Evolutionary conservation across 164 flowering plant species (phyloP).

Genomic region (Liriodendron chinense): DNA sequence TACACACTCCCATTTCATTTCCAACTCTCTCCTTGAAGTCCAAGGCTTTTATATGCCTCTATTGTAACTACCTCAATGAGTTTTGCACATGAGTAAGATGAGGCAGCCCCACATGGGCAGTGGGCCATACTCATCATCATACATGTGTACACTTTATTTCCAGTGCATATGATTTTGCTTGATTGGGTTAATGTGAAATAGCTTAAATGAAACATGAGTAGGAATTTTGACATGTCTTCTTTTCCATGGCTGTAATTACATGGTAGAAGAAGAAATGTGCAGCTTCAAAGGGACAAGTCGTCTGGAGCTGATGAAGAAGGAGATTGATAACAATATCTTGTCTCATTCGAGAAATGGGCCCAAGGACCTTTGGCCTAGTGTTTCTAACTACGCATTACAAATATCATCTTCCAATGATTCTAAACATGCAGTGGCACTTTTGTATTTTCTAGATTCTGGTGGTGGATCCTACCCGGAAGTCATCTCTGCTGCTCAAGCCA

Average conservation of each 20-base stretch:
- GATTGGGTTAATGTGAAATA: not conserved
- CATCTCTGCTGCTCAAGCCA: slow-evolving; percentile 72
- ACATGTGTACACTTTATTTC: no score
- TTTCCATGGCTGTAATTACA: not conserved
- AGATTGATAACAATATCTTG: slow-evolving; percentile 37
- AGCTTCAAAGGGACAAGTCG: slow-evolving; percentile 65
- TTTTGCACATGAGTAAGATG: no score
- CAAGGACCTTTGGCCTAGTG: slow-evolving; percentile 72
- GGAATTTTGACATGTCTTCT: not conserved
- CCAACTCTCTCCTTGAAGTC: no score
- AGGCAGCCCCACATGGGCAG: no score
- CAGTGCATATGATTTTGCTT: not conserved
- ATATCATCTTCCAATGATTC: slow-evolving; percentile 43
- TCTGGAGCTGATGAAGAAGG: slow-evolving; percentile 54
- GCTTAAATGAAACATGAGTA: not conserved
- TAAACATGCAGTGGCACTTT: slow-evolving; percentile 35
- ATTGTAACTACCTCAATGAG: no score
- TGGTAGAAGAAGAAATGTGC: slow-evolving; percentile 46
- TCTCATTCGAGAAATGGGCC: slow-evolving; percentile 69
- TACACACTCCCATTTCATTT: no score
- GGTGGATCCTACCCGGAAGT: slow-evolving; percentile 92
- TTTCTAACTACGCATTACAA: slow-evolving; percentile 74
- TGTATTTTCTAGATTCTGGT: slow-evolving; percentile 90
- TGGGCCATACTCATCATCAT: no score
- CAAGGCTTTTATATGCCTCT: no score